Evolutionary conservation across 1,284 basidiomycete species (phyloP).

Genomic region (Tilletia indica): DNA sequence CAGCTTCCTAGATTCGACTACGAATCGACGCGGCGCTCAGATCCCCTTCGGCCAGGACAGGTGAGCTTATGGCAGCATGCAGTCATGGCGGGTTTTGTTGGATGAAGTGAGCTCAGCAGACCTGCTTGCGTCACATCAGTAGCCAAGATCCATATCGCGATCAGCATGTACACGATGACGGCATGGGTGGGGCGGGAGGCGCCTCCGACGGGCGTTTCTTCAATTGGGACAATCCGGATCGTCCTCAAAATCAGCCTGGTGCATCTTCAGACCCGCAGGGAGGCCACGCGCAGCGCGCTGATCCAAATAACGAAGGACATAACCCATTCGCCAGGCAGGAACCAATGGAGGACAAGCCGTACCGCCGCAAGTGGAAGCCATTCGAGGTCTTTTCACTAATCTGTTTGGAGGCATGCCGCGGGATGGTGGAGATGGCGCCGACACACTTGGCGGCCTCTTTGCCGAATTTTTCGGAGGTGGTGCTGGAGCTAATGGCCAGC

Average conservation of each 20-base stretch:
- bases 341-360: slow-evolving; percentile 16
- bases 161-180: slow-evolving; percentile 41
- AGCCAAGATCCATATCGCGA: slow-evolving; percentile 17
- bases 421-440: slow-evolving; percentile 16
- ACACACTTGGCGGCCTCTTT: slow-evolving; percentile 29
- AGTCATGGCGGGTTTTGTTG: neutral
- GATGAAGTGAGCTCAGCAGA: neutral
- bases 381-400: slow-evolving; percentile 40
- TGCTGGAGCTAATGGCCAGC: slow-evolving; percentile 28
- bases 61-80: too few relatives aligned
- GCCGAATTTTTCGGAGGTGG: slow-evolving; percentile 27
- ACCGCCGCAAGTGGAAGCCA: slow-evolving; percentile 37
- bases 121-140: neutral
- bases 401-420: slow-evolving; percentile 32
- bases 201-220: slow-evolving; percentile 45
- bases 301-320: too few relatives aligned
- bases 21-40: neutral
- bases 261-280: slow-evolving; percentile 4
- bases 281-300: slow-evolving; percentile 24
- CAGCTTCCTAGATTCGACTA: slow-evolving; percentile 1
- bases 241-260: slow-evolving; percentile 10
- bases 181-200: slow-evolving; percentile 47
- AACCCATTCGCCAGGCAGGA: slow-evolving; percentile 15
- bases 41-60: too few relatives aligned
- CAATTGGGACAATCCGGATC: slow-evolving; percentile 38